Base-by-base conservation (phyloP, 805 yeast genomes). In the Wickerhamomyces xylosicus region DNA sequence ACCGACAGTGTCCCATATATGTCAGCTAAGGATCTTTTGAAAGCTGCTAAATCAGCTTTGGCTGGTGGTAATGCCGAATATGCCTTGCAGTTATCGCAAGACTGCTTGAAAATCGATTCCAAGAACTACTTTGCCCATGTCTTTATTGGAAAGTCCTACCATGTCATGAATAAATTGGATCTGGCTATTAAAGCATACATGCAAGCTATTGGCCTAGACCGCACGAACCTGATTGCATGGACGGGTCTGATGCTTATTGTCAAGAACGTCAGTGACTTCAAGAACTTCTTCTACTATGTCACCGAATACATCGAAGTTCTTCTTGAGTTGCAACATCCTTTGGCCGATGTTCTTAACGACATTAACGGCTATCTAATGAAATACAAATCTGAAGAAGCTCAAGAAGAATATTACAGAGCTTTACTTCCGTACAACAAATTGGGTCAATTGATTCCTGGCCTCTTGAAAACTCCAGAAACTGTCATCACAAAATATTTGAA, bases 131-230 rank as follows among this genome's bases (percentile, higher is more conserved):
- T 71, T 52, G 96, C 89, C 14, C 66, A 67, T 47, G 69, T 84
- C 4, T 77, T 87, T 49, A 61, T 72, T 36, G 96, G 92, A 8
- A 86, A 85, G 54, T 72, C 86, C 1, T 64, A 69, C 41, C 77
- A 76, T 42, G 54, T 71, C 8, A 48, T 68, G 38, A 54, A 63
- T 13, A 58, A 71, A 5, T 41, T 54, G 4, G 50, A 53, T 2
- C 48, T 56, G 3, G 79, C 85, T 0, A 45, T 59, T 11, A 46
- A 45, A 19, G 56, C 69, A 10, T 80, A 78, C 48, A 49, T 50
- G 22, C 52, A 49, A 17, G 87, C 87, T 0, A 68, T 74, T 3
- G 48, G 54, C 5, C 37, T 77, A 1, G 71, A 75, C 21, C 69
- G 74, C 0, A 62, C 63, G 2, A 74, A 79, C 37, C 46, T 76